Conservation (phyloP, 140 eudicot genomes). For the Erigeron philadelphicus region DNA sequence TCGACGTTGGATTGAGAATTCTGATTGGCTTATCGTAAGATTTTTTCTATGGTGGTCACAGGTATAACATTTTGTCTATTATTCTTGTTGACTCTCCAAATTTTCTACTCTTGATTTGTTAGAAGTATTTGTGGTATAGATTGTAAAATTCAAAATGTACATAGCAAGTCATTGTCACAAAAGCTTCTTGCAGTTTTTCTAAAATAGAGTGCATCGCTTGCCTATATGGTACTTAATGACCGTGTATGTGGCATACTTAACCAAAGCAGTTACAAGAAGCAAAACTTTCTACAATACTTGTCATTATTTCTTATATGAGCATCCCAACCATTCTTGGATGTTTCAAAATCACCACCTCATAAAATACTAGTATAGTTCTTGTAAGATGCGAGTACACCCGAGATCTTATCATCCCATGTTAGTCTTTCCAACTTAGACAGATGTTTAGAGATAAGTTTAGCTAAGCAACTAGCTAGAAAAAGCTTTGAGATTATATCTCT, state of each 20-base stretch:
- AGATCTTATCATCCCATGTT: neutral
- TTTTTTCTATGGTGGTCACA: constrained; percentile 98
- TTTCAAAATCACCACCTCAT: neutral
- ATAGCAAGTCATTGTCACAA: neutral
- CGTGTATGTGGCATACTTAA: too few relatives aligned
- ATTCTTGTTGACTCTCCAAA: neutral
- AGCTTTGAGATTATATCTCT: too few relatives aligned
- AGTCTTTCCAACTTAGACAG: constrained; percentile 8
- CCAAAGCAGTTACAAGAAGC: too few relatives aligned
- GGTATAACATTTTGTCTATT: constrained; percentile 42
- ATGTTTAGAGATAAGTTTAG: neutral
- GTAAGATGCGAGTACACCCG: too few relatives aligned
- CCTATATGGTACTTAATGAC: too few relatives aligned
- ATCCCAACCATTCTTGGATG: too few relatives aligned
- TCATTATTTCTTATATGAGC: too few relatives aligned
- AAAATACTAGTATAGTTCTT: too few relatives aligned
- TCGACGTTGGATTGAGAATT: constrained; percentile 94
- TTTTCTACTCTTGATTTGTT: constrained; percentile 5
- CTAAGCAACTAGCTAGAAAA: too few relatives aligned
- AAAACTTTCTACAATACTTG: too few relatives aligned
- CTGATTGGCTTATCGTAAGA: constrained; percentile 83
- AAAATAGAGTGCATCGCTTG: too few relatives aligned
- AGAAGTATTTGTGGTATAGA: constrained; percentile 6
- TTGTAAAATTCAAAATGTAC: neutral
- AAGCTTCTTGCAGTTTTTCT: too few relatives aligned